A percentile compares a stretch with the other conserved stretches of the same genome.
phyloP scores from a whole-genome alignment of 2,329 filamentous ascomycete species.

The Aspergillus sp. region DNA sequence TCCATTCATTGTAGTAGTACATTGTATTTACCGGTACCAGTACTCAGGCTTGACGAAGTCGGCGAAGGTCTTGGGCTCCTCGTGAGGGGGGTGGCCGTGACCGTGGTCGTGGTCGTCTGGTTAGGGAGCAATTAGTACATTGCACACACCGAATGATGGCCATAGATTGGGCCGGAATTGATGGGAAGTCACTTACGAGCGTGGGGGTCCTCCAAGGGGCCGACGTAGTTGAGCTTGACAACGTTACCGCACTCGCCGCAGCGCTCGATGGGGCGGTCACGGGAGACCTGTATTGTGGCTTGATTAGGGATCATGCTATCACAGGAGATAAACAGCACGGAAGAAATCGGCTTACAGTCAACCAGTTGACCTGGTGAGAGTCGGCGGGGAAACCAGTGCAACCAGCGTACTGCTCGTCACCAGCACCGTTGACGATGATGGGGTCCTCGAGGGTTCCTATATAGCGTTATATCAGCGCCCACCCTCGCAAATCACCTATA shows the following conservation, averaged over 20 bases:
- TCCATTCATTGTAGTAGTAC: slow-evolving; percentile 21
- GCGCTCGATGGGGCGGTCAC: slow-evolving; percentile 87
- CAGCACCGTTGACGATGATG: slow-evolving; percentile 85
- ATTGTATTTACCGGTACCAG: slow-evolving; percentile 62
- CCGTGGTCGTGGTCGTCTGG: slow-evolving; percentile 42
- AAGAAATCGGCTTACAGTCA: slow-evolving; percentile 65
- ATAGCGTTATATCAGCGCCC: slow-evolving; percentile 2
- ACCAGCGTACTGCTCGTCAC: slow-evolving; percentile 93
- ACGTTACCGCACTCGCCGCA: slow-evolving; percentile 96
- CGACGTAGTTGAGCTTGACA: slow-evolving; percentile 97
- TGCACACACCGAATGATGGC: not conserved
- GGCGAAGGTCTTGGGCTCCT: slow-evolving; percentile 94
- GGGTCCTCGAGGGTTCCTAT: slow-evolving; percentile 85
- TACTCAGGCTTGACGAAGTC: slow-evolving; percentile 96
- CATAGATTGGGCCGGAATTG: not conserved
- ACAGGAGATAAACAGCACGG: not conserved
- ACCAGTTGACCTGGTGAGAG: slow-evolving; percentile 88
- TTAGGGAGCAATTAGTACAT: slow-evolving; percentile 19
- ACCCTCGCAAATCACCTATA: not conserved
- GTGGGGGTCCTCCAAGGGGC: slow-evolving; percentile 72
- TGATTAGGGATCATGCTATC: slow-evolving; percentile 22
- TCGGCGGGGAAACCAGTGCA: slow-evolving; percentile 94
- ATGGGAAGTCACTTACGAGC: slow-evolving; percentile 49
- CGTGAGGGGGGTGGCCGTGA: slow-evolving; percentile 54
- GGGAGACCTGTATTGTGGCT: slow-evolving; percentile 64